phyloP scores from a whole-genome alignment of 441 rosid species.

The Dalechampia spathulata region DNA sequence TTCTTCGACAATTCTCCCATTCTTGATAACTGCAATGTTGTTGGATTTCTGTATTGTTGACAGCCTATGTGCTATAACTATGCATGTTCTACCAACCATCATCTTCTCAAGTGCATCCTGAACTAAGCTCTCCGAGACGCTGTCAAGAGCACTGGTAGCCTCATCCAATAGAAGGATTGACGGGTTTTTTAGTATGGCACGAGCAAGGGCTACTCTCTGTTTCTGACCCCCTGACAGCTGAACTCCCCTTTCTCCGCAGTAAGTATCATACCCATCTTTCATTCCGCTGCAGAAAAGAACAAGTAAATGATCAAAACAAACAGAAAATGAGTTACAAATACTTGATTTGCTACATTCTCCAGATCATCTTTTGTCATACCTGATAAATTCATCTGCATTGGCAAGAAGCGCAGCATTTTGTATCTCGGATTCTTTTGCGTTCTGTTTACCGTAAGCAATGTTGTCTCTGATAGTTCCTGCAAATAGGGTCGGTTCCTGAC shows the following conservation, averaged over 20 bases:
- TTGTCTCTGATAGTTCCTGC: conserved; percentile 55
- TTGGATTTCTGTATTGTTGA: conserved; percentile 50
- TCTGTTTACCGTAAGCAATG: conserved; percentile 41
- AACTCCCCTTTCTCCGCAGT: conserved; percentile 58
- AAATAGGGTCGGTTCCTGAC: conserved; percentile 61
- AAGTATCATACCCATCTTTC: conserved; percentile 54
- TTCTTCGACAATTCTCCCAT: conserved; percentile 48
- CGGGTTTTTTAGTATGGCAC: conserved; percentile 50
- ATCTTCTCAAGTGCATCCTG: conserved; percentile 60
- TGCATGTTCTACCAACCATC: conserved; percentile 44
- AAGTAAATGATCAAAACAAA: background rate
- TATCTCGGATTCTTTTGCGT: conserved; percentile 43
- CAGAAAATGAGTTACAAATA: no score
- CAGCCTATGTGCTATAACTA: conserved; percentile 48
- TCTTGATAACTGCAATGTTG: conserved; percentile 44
- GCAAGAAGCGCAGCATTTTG: conserved; percentile 43
- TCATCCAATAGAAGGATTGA: conserved; percentile 52
- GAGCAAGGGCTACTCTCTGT: conserved; percentile 56
- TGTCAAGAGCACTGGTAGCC: conserved; percentile 71
- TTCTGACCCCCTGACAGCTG: conserved; percentile 69
- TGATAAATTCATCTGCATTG: conserved; percentile 59
- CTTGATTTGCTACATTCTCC: no score
- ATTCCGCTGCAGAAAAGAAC: conserved; percentile 36
- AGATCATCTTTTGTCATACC: conserved; percentile 26
- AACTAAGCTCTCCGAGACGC: conserved; percentile 46